Conservation (phyloP, 306 rosid species). For the Cucumis sativus region DNA sequence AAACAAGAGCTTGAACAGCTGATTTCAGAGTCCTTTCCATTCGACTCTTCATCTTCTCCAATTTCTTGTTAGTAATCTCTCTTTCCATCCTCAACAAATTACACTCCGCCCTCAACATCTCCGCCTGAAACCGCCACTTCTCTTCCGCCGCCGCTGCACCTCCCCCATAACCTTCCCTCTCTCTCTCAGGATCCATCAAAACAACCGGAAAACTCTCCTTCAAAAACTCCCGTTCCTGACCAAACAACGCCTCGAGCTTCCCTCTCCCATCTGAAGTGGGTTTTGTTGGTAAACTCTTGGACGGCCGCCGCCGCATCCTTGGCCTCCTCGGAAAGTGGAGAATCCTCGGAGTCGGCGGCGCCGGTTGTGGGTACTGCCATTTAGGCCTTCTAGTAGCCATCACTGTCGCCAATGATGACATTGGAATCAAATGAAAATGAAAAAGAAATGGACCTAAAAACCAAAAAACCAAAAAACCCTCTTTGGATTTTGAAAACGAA, state of each 20-base stretch:
- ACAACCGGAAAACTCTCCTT: conserved; percentile 30
- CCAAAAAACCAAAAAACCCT: not conserved
- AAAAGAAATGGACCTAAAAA: not conserved
- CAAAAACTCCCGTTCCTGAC: conserved; percentile 29
- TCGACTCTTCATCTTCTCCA: conserved; percentile 37
- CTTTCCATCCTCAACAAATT: conserved; percentile 87
- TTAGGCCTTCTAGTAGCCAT: conserved; percentile 40
- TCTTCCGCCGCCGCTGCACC: conserved; percentile 27
- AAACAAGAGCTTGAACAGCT: conserved; percentile 54
- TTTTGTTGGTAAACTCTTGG: conserved; percentile 20
- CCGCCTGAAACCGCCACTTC: conserved; percentile 87
- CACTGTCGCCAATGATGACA: conserved; percentile 25
- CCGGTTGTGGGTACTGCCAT: conserved; percentile 62
- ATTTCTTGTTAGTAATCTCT: conserved; percentile 54
- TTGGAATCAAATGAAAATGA: not conserved
- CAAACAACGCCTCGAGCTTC: conserved; percentile 52
- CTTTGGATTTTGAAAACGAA: not conserved
- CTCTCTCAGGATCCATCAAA: conserved; percentile 30
- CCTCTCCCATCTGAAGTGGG: conserved; percentile 19
- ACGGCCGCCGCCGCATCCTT: conserved; percentile 44
- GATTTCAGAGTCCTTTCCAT: conserved; percentile 55
- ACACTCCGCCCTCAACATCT: conserved; percentile 91
- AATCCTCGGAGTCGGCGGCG: conserved; percentile 66
- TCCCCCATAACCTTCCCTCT: not conserved
- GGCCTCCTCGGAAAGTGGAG: conserved; percentile 66